Conservation (phyloP, 2,329 filamentous ascomycete genomes). For the Nannizziopsis barbatae region DNA sequence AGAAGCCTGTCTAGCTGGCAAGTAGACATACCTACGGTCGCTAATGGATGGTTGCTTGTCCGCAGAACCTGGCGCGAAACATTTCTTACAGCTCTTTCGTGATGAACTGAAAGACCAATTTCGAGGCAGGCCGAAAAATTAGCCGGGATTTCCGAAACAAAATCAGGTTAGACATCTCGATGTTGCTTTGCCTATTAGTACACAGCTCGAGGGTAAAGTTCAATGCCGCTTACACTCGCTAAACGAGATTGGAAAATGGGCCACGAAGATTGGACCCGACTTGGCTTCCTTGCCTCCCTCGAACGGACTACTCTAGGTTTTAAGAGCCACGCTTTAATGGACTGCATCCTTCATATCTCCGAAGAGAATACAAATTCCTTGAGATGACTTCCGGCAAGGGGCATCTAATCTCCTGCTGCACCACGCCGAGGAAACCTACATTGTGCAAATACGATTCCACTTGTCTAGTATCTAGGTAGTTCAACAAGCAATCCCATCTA, state of each 20-base stretch:
- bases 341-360: slow-evolving; percentile 6
- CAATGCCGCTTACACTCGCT: neutral
- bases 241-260: neutral
- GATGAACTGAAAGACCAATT: slow-evolving; percentile 24
- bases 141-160: neutral
- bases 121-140: slow-evolving; percentile 15
- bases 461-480: neutral
- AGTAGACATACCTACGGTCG: neutral
- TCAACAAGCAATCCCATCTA: neutral
- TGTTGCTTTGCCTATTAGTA: neutral
- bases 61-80: slow-evolving; percentile 16
- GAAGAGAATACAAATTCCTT: neutral
- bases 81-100: slow-evolving; percentile 22
- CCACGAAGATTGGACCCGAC: neutral
- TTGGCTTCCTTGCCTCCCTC: neutral
- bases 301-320: slow-evolving; percentile 3
- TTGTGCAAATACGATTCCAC: neutral
- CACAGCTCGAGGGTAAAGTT: neutral
- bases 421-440: neutral
- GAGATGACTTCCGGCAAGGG: neutral
- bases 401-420: neutral
- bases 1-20: slow-evolving; percentile 14
- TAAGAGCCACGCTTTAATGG: slow-evolving; percentile 3
- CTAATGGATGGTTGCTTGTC: slow-evolving; percentile 1
- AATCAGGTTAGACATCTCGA: neutral